phyloP scores from a whole-genome alignment of 1,284 basidiomycete species.

The Trametes versicolor region DNA sequence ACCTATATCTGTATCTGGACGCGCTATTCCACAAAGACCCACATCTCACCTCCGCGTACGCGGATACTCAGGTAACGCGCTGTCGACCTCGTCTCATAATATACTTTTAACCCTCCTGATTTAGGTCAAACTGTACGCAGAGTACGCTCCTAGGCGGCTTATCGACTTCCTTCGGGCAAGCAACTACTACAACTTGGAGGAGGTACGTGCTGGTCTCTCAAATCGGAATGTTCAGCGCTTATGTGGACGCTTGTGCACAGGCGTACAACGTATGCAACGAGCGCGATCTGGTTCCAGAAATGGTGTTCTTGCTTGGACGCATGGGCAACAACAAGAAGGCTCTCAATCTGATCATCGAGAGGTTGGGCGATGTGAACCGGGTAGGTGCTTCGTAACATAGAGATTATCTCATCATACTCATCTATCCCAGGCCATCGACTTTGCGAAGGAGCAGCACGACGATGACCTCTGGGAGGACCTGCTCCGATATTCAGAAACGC shows the following conservation, averaged over 20 bases:
- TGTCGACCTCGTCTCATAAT: not conserved
- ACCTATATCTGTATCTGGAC: constrained; percentile 94
- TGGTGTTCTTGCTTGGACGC: constrained; percentile 96
- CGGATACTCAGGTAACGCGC: constrained; percentile 77
- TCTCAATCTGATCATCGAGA: constrained; percentile 94
- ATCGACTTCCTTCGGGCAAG: constrained; percentile 94
- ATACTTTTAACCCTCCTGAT: not conserved
- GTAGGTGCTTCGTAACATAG: constrained; percentile 51
- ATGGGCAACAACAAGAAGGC: constrained; percentile 99
- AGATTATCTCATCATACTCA: not conserved
- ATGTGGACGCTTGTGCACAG: constrained; percentile 48
- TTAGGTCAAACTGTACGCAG: constrained; percentile 91
- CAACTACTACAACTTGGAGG: constrained; percentile 92
- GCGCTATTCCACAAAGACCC: constrained; percentile 91
- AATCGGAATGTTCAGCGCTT: not conserved
- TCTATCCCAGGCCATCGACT: constrained; percentile 87
- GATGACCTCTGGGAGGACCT: constrained; percentile 99
- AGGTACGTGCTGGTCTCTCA: constrained; percentile 53
- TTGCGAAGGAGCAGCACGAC: constrained; percentile 97
- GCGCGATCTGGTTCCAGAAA: constrained; percentile 91
- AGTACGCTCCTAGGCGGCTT: constrained; percentile 81
- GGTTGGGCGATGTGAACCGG: constrained; percentile 91
- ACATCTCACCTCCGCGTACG: constrained; percentile 82
- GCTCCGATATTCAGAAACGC: constrained; percentile 92
- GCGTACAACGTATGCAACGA: constrained; percentile 91